A percentile compares a stretch with the other conserved stretches of the same genome.
These are phyloP conservation scores for Apiospora rasikravindrae DNA, from an alignment of 2,329 filamentous ascomycete species.

Conservation along the genomic window DNA sequence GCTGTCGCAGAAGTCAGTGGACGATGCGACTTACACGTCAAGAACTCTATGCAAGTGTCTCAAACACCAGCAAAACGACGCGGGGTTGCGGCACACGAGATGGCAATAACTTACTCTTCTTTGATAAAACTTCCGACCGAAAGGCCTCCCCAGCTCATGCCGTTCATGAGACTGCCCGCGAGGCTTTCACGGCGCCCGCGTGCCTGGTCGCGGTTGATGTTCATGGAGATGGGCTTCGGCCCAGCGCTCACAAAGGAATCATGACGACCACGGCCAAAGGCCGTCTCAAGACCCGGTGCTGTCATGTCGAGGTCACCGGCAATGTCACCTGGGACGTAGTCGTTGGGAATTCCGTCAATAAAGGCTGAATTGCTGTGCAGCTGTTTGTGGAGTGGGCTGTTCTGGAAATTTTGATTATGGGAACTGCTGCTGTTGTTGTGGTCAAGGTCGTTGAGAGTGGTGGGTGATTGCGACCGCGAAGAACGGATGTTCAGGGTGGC, in stretches of 20 bases:
- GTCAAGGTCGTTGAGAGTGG: slow-evolving; percentile 27
- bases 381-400: slow-evolving; percentile 23
- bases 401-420: slow-evolving; percentile 26
- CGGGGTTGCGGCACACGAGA: slow-evolving; percentile 20
- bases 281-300: slow-evolving; percentile 62
- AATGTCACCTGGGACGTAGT: slow-evolving; percentile 23
- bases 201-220: slow-evolving; percentile 64
- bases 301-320: slow-evolving; percentile 58
- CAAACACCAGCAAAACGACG: slow-evolving; percentile 25
- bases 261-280: slow-evolving; percentile 63
- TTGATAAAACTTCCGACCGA: slow-evolving; percentile 96
- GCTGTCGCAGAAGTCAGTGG: slow-evolving; percentile 52
- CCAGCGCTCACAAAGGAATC: slow-evolving; percentile 71
- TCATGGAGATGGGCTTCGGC: slow-evolving; percentile 71
- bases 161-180: slow-evolving; percentile 71
- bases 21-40: slow-evolving; percentile 28
- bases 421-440: slow-evolving; percentile 25
- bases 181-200: slow-evolving; percentile 67
- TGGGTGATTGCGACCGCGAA: slow-evolving; percentile 31
- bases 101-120: slow-evolving; percentile 80
- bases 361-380: slow-evolving; percentile 6
- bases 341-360: slow-evolving; percentile 10
- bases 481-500: slow-evolving; percentile 33
- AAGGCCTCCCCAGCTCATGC: slow-evolving; percentile 96
- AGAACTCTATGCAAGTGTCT: slow-evolving; percentile 27